Evolutionary conservation across 2,329 filamentous ascomycete species (phyloP).

Genomic region (Exserohilum turcica): DNA sequence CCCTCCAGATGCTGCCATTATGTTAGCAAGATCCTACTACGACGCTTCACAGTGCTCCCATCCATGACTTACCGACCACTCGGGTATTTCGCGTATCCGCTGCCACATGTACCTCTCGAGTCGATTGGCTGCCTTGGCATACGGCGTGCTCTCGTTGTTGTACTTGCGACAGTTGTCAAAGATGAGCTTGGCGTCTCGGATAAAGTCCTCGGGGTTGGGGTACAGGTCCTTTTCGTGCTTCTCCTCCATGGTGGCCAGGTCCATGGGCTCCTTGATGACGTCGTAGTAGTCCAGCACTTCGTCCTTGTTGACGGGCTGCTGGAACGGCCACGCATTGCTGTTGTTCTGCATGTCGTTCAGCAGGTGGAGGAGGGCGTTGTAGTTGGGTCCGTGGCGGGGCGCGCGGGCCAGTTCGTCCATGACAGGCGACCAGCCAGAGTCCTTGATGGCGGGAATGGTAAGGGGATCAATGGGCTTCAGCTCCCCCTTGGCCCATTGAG

Average conservation of each 20-base stretch:
- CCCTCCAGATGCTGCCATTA: slow-evolving; percentile 35
- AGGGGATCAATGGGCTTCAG: slow-evolving; percentile 78
- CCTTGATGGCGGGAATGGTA: slow-evolving; percentile 82
- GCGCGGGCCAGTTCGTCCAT: slow-evolving; percentile 97
- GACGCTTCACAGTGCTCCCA: neutral
- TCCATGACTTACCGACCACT: slow-evolving; percentile 65
- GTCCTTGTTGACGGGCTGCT: slow-evolving; percentile 89
- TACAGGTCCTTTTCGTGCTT: slow-evolving; percentile 96
- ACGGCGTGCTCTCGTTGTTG: slow-evolving; percentile 93
- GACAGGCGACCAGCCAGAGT: slow-evolving; percentile 91
- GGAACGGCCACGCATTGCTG: slow-evolving; percentile 90
- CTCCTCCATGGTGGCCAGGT: slow-evolving; percentile 91
- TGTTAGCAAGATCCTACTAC: slow-evolving; percentile 9
- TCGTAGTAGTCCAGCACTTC: slow-evolving; percentile 99
- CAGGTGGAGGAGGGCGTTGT: slow-evolving; percentile 89
- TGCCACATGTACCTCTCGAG: slow-evolving; percentile 95
- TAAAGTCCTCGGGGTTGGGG: slow-evolving; percentile 87
- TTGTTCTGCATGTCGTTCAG: slow-evolving; percentile 96
- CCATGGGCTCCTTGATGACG: slow-evolving; percentile 98
- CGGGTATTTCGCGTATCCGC: slow-evolving; percentile 87
- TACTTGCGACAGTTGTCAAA: slow-evolving; percentile 96
- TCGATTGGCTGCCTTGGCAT: slow-evolving; percentile 93
- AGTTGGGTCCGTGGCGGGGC: slow-evolving; percentile 93
- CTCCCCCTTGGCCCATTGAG: slow-evolving; percentile 77
- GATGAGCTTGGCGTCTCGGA: slow-evolving; percentile 83